Base-by-base conservation (phyloP, 2,329 filamentous ascomycete genomes). In the Blastomyces parvus region DNA sequence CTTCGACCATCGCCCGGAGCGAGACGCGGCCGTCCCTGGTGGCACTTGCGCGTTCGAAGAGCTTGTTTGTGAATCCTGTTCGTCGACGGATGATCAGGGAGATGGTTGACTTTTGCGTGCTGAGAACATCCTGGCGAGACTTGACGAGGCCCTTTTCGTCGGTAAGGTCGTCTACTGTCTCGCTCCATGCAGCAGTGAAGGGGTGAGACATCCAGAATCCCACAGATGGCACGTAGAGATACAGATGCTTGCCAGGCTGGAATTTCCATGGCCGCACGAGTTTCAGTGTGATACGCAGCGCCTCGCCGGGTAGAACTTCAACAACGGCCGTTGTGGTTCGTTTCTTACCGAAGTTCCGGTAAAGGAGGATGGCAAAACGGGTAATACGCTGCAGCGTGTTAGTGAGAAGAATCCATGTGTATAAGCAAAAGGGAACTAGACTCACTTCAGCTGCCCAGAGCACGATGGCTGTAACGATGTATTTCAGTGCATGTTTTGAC, bases 21-120 rank as follows among this genome's bases (percentile, higher is more conserved):
- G 81, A 81, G 65, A 92, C 78, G 17, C 81, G 81, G 40, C 79
- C 80, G 30, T 77, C 75, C n/a, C 80, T 78, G 25, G 80, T 76
- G 38, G 78, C 76, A 63, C 81, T 79, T 7, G 89, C 91, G 64
- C 82, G 85, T 69, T 89, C 80, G 79, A 86, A 95, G 2, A 97
- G 84, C 69, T 86, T 86, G 70, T 90, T 86, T 8, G 94, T 97
- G 78, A 96, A 88, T 38, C 93, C 93, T 0, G 88, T 92, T 65
- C 94, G 89, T 36, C 91, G 90, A 66, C 90, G 90, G 68, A 97
- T 88, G 69, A 97, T 82, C 70, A 97, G 90, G 0, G 89, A 91
- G 64, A 96, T 84, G 1, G 81, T 81, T 50, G 44, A 33, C 69
- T 82, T 82, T 66, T 78, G 76, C 17, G 77, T 70, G 42, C 76